phyloP scores from a whole-genome alignment of 495 filamentous ascomycete genomes.

The Hypoxylon intermedium region DNA sequence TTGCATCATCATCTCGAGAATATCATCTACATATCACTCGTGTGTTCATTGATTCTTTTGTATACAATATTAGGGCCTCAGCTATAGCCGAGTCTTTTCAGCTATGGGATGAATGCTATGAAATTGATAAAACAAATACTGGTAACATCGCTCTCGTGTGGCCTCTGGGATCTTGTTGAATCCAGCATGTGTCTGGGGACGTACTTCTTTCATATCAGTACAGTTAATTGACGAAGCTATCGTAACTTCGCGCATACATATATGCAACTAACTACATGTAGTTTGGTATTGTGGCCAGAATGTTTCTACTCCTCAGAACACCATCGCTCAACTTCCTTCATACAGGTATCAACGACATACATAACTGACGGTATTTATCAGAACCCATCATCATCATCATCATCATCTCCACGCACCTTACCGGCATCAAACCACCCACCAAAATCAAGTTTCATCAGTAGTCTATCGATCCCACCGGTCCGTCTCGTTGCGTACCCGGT shows the following conservation, averaged over 20 bases:
- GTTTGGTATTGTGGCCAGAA: too few relatives aligned
- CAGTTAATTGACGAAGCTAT: too few relatives aligned
- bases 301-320: too few relatives aligned
- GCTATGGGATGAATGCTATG: conserved; percentile 7
- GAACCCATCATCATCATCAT: conserved; percentile 24
- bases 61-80: conserved; percentile 6
- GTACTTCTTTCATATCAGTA: too few relatives aligned
- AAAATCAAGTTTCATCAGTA: conserved; percentile 89
- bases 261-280: too few relatives aligned
- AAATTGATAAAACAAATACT: conserved; percentile 12
- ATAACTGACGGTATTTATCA: neutral
- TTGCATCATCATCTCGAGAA: conserved; percentile 12
- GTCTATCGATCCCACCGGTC: conserved; percentile 74
- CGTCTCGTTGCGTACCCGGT: conserved; percentile 66
- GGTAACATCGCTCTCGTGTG: too few relatives aligned
- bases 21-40: conserved; percentile 3
- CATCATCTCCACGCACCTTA: conserved; percentile 26
- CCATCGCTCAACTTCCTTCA: too few relatives aligned
- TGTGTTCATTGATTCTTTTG: conserved; percentile 6
- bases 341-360: too few relatives aligned
- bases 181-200: too few relatives aligned
- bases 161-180: too few relatives aligned
- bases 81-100: conserved; percentile 6
- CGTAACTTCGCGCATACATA: too few relatives aligned
- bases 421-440: conserved; percentile 53